Conservation (phyloP, 768 basidiomycete genomes). For the Mycena albidolilacea region DNA sequence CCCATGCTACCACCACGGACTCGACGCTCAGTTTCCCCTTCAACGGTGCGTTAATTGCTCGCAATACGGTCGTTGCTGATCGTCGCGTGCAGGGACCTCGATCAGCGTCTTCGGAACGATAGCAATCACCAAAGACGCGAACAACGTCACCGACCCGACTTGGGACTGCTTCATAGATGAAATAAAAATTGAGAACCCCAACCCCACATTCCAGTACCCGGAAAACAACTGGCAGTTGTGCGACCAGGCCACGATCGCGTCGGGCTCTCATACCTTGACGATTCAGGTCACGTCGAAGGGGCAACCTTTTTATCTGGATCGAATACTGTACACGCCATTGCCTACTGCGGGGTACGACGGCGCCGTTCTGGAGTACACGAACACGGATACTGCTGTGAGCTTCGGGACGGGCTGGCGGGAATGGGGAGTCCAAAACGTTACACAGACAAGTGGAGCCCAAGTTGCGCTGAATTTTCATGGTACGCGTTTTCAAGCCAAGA, state of each 20-base stretch:
- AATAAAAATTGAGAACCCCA: constrained; percentile 38
- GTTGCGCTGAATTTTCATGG: constrained; percentile 46
- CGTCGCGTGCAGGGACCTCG: constrained; percentile 44
- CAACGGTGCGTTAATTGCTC: constrained; percentile 13
- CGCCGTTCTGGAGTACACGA: constrained; percentile 31
- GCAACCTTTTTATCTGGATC: constrained; percentile 49
- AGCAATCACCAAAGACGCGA: constrained; percentile 23
- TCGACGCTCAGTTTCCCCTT: constrained; percentile 29
- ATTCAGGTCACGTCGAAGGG: constrained; percentile 46
- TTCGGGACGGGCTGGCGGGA: constrained; percentile 42
- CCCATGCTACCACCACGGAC: constrained; percentile 16
- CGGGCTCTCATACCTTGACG: constrained; percentile 46
- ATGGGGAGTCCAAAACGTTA: constrained; percentile 38
- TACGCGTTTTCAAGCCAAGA: constrained; percentile 23
- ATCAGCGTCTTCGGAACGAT: constrained; percentile 46
- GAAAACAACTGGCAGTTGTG: constrained; percentile 55
- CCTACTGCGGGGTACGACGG: background rate
- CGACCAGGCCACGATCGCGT: constrained; percentile 37
- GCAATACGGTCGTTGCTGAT: constrained; percentile 15
- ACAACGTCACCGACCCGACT: constrained; percentile 44
- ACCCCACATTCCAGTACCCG: constrained; percentile 38
- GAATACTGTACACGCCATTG: constrained; percentile 46
- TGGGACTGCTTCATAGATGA: constrained; percentile 54
- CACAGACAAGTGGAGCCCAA: constrained; percentile 41
- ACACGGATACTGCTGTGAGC: constrained; percentile 40